Evolutionary conservation across 75 land plant genomes (phyloP), one percentile per base, ranked within the genome.

Genomic region (Pinus tabuliformis): DNA sequence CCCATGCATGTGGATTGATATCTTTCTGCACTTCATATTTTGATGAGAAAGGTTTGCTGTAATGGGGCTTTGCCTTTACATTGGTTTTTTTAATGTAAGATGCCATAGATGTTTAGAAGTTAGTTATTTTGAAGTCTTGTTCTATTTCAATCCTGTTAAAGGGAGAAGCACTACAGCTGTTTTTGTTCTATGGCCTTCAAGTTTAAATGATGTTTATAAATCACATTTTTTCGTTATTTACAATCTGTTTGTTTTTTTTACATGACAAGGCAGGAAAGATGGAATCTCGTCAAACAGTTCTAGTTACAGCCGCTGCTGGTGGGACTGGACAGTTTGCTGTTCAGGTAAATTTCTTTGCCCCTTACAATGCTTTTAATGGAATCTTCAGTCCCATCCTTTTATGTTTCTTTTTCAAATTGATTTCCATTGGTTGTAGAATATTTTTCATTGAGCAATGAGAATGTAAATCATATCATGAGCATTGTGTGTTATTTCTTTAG

Each of bases 321-420:
- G 98, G 98, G n/a, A 95, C 98, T 28, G 98, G 98, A 9, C 98
- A 95, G 78, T 95, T 95, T 84, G 98, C 98, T 57, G 89, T 90
- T 21, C 90, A 89, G 90, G 85, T 83, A 57, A 70, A 72, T 21
- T 18, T 4, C 21, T 42, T 42, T 42, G 45, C 45, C 2, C 2
- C 6, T 66, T 20, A 66, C 9, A 36, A 66, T 66, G 36, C 21
- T 17, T 66, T 39, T 37, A 18, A 66, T 39, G 1, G 33, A 66
- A 9, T 36, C 9, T 39, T 20, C 18, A 39, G 18, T 37, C 49
- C 49, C 12, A 18, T 26, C 14, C 18, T 1, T 72, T 18, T 49
- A 72, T 1, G 3, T 45, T 72, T 72, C 2, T 26, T 42, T 52
- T 71, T 24, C 20, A 45, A 21, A 42, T 72, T 13, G 36, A 17